phyloP scores from a whole-genome alignment of 768 basidiomycete species.

The Pisolithus sp. region DNA sequence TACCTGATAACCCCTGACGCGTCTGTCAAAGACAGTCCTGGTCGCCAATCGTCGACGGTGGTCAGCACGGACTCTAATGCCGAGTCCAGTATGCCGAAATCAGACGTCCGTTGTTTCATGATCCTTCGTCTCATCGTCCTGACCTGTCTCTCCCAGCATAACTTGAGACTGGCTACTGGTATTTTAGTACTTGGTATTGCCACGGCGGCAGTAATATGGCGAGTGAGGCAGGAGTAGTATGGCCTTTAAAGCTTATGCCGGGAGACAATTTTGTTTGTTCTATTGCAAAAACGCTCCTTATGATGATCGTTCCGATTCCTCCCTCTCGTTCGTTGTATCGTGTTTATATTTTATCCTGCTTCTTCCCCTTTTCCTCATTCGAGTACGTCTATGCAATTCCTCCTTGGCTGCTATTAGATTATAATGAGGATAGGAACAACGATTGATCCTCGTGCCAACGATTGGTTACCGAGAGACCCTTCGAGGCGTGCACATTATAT shows the following conservation, averaged over 20 bases:
- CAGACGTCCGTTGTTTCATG: constrained; percentile 25
- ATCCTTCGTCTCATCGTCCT: constrained; percentile 7
- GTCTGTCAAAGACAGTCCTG: constrained; percentile 25
- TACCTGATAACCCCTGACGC: constrained; percentile 27
- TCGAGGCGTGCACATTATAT: too few relatives aligned
- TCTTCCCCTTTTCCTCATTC: constrained; percentile 16
- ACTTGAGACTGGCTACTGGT: constrained; percentile 42
- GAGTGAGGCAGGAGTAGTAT: constrained; percentile 44
- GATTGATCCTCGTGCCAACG: background rate
- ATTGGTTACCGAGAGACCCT: too few relatives aligned
- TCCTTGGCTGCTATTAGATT: background rate
- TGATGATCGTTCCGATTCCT: constrained; percentile 9
- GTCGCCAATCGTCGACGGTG: constrained; percentile 12
- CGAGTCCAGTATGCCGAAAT: constrained; percentile 13
- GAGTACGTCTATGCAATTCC: constrained; percentile 20
- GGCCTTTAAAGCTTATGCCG: background rate
- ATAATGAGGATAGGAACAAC: constrained; percentile 10
- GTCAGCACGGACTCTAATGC: constrained; percentile 11
- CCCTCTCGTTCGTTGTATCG: constrained; percentile 6
- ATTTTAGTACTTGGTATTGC: constrained; percentile 61
- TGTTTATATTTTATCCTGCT: constrained; percentile 21
- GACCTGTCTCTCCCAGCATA: constrained; percentile 24
- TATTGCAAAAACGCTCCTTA: constrained; percentile 4
- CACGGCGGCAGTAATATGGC: constrained; percentile 69
- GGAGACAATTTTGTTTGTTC: constrained; percentile 12